Base-by-base conservation (phyloP, 1,284 basidiomycete species). In the Tilletia setariae region DNA sequence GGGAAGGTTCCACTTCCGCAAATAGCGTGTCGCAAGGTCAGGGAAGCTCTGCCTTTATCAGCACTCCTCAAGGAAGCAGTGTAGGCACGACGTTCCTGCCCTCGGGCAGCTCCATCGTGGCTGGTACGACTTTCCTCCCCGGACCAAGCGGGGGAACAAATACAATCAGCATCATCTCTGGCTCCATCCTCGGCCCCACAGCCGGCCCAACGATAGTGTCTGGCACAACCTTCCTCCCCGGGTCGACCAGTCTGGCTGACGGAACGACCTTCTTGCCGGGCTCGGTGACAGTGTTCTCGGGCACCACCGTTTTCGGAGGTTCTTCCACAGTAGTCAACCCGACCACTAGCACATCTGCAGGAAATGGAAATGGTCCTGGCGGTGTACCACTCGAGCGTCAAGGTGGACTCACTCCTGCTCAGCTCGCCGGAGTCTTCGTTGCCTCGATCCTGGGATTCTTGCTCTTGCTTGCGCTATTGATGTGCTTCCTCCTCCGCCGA, bases 391-490 rank as follows among this genome's bases (percentile, higher is more conserved):
- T 61, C 30, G 25, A 40, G 16, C 56, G 56, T 21, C 56, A 61
- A n/a, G 32, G 56, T 16, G 56, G 56, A n/a, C 56, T 61, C 19
- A 61, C 56, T 16, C 56, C 56, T 7, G 56, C 28, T 1, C 56
- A 61, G 28, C 56, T 61, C 4, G 56, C 56, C 56, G 56, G 56
- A 30, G 32, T 30, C 15, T 30, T 61, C 56, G 56, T 61, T 11
- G 25, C 30, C 16, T 61, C 56, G 15, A 61, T 61, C 28, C 30
- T 32, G 30, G 56, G 56, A 15, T 40, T 61, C 16, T 30, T 61
- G 28, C 56, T 61, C 30, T 30, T 61, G 3, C 25, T 61, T 32
- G 56, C 56, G 4, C 56, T 61, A 9, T 21, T 61, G 19, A 25
- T 61, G 25, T 61, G 56, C 56, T 32, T 25, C 13, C 56, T 61